Evolutionary conservation across 2,329 filamentous ascomycete genomes (phyloP).

Genomic region (Aurifilum marmelostoma): DNA sequence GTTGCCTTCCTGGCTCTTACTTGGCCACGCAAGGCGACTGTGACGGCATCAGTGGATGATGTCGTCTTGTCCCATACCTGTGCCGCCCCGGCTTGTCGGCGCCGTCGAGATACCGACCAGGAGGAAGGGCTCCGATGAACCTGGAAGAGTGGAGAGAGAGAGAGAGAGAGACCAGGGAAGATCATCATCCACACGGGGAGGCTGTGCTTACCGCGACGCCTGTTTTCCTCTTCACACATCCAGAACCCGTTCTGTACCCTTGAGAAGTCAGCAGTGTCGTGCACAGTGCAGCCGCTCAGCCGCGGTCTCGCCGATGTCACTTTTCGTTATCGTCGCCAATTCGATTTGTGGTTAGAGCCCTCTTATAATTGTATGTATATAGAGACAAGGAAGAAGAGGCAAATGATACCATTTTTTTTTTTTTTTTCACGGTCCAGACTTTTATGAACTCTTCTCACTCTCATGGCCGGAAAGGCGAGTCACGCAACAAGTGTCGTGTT

Average conservation of each 20-base stretch:
- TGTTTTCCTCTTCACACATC: neutral
- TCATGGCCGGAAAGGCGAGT: neutral
- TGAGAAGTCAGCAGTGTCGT: neutral
- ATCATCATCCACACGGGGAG: neutral
- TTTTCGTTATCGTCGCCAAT: neutral
- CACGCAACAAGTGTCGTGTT: neutral
- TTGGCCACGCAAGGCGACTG: slow-evolving; percentile 11
- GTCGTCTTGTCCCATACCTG: neutral
- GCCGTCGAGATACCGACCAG: slow-evolving; percentile 16
- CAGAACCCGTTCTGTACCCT: neutral
- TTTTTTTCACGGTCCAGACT: neutral
- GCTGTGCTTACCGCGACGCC: neutral
- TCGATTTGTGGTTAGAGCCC: neutral
- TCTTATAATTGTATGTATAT: slow-evolving; percentile 13
- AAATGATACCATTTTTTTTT: slow-evolving; percentile 22
- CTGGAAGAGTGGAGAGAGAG: neutral
- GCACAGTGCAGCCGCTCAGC: neutral
- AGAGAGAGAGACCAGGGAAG: neutral
- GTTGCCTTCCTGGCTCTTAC: neutral
- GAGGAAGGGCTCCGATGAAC: slow-evolving; percentile 20
- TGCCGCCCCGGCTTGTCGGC: slow-evolving; percentile 18
- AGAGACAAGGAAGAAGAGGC: slow-evolving; percentile 8
- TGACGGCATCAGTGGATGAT: slow-evolving; percentile 21
- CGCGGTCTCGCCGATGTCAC: neutral
- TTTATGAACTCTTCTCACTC: no score